phyloP scores from a whole-genome alignment of 192 early-diverging fungal genomes.

The Bifiguratus adelaidae region DNA sequence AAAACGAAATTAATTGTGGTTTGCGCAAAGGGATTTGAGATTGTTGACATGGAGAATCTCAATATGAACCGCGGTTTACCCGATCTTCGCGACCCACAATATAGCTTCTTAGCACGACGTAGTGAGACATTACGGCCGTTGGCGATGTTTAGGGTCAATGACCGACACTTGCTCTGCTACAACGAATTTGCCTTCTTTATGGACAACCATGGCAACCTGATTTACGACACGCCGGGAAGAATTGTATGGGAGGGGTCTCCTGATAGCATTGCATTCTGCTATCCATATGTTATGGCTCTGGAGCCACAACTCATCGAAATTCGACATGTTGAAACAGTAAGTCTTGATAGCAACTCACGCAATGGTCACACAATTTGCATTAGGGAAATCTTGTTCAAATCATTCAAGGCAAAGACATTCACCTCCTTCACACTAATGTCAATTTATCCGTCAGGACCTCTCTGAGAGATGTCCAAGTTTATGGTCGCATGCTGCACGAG shows the following conservation, averaged over 20 bases:
- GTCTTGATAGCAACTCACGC: too few species aligned
- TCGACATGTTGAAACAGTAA: slow-evolving; percentile 65
- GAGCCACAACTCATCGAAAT: slow-evolving; percentile 87
- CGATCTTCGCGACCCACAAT: slow-evolving; percentile 67
- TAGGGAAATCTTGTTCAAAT: slow-evolving; percentile 46
- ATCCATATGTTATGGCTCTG: slow-evolving; percentile 88
- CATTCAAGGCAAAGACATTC: slow-evolving; percentile 48
- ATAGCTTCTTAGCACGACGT: slow-evolving; percentile 74
- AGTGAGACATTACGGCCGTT: slow-evolving; percentile 70
- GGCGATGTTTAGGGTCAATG: slow-evolving; percentile 70
- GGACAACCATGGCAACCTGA: slow-evolving; percentile 79
- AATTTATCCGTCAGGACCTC: slow-evolving; percentile 2
- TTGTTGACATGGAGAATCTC: slow-evolving; percentile 82
- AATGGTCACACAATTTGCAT: too few species aligned
- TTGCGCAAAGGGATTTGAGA: slow-evolving; percentile 89
- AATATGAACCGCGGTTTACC: slow-evolving; percentile 71
- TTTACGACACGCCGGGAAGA: slow-evolving; percentile 12
- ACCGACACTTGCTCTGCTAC: slow-evolving; percentile 82
- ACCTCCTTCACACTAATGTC: slow-evolving; percentile 18
- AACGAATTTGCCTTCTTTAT: slow-evolving; percentile 93
- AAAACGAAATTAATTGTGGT: slow-evolving; percentile 81
- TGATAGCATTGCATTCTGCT: slow-evolving; percentile 55
- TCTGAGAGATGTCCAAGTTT: slow-evolving; percentile 8
- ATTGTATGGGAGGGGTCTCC: slow-evolving; percentile 82
- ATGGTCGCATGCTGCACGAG: slow-evolving; percentile 15